Evolutionary conservation across 805 yeast genomes (phyloP), one percentile per base, ranked within the genome.

Genomic region (Saturnispora galanensis): DNA sequence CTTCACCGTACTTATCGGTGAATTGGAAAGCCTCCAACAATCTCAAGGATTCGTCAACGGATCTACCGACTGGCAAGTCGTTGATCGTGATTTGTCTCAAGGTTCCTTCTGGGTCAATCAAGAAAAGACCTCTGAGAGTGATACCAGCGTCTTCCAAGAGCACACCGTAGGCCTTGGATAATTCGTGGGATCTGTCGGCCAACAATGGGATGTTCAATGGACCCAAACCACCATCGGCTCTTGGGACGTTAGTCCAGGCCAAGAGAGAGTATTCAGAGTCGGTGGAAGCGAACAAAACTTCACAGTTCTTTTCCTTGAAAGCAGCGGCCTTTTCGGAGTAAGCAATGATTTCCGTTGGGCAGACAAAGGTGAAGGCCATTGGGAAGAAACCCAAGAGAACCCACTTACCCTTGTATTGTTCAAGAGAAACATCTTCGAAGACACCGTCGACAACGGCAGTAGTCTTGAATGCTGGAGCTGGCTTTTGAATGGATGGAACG

Each of bases 261-360:
- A 89, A 79, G 66, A 87, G 77, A 37, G 97, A 80, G 82, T 84
- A 93, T 76, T 93, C 97, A 48, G 97, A 90, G 74, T 93, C 99
- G 57, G 97, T 90, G 50, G 97, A 90, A 56, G 97, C 97, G 58
- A 93, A 88, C 63, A 93, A 78, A 43, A 93, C 81, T 73, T 87
- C 85, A 56, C 87, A 79, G 62, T 81, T 90, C 66, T 86, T 82
- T 56, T 77, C 94, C 58, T 83, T 68, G 72, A 93, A 93, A 76
- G 82, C 81, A 75, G 81, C 79, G 59, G 79, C 84, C 57, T 97
- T 96, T 59, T 90, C 96, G 52, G 96, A 85, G 83, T 88, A 93
- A 58, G 97, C 97, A 70, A 93, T 81, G 75, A 93, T 89, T 77
- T 93, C 97, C 57, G 98, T 93, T 69, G 99, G 98, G 74, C 98